Evolutionary conservation across 768 basidiomycete genomes (phyloP).

Genomic region (Pilatotrama ljubarskyi): DNA sequence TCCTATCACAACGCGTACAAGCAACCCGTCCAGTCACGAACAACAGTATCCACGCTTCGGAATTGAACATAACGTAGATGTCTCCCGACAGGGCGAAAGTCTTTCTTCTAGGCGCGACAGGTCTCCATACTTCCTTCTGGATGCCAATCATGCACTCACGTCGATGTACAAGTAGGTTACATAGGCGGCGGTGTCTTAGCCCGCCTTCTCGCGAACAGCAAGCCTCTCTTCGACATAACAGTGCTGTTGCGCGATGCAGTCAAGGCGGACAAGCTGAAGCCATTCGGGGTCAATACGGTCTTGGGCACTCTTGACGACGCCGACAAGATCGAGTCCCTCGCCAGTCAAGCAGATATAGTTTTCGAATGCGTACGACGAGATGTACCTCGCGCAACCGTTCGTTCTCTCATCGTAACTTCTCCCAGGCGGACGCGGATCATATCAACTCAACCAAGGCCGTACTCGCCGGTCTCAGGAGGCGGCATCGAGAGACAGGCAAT

Average conservation of each 20-base stretch:
- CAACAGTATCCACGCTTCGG: not conserved
- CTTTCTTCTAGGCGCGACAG: conserved; percentile 4
- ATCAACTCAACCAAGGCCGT: conserved; percentile 45
- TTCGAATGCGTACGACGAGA: conserved; percentile 21
- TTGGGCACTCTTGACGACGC: conserved; percentile 33
- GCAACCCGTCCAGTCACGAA: no score
- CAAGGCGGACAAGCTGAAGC: conserved; percentile 31
- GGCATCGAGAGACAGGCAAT: conserved; percentile 42
- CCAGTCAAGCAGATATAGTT: conserved; percentile 45
- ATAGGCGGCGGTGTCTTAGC: conserved; percentile 55
- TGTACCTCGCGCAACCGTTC: not conserved
- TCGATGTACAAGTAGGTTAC: conserved; percentile 39
- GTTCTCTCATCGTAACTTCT: not conserved
- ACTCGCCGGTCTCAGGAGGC: conserved; percentile 52
- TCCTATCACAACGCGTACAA: no score
- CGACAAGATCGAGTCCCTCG: conserved; percentile 36
- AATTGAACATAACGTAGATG: not conserved
- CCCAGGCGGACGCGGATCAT: conserved; percentile 50
- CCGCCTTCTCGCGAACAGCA: conserved; percentile 41
- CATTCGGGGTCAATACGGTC: conserved; percentile 24
- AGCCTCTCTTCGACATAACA: conserved; percentile 42
- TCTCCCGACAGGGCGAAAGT: not conserved
- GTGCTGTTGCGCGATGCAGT: conserved; percentile 45
- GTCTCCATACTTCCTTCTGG: not conserved
- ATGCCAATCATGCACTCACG: not conserved